Percentiles rank a stretch among this genome's conserved stretches.
phyloP scores from a whole-genome alignment of 176 grass and related monocot species.

The Cocos nucifera region DNA sequence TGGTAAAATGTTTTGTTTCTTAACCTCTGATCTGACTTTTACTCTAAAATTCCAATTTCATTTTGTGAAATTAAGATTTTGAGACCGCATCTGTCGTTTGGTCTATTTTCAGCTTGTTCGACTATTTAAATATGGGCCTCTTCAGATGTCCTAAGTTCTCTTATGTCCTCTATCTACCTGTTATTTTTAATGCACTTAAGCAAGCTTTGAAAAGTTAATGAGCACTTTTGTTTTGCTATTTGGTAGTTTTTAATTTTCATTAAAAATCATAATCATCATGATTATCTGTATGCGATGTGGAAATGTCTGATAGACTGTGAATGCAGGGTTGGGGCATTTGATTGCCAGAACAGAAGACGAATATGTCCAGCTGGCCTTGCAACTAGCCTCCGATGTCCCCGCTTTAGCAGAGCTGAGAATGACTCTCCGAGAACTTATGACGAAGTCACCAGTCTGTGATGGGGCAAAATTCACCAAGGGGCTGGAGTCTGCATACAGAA shows the following conservation, averaged over 20 bases:
- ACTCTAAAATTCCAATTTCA: not conserved
- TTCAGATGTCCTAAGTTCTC: too few species aligned
- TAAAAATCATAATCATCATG: too few species aligned
- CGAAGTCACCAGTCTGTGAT: constrained; percentile 72
- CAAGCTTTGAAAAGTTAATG: too few species aligned
- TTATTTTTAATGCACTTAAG: too few species aligned
- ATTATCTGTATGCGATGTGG: too few species aligned
- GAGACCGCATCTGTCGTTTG: too few species aligned
- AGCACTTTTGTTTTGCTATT: too few species aligned
- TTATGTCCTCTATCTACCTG: too few species aligned
- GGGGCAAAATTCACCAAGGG: constrained; percentile 59
- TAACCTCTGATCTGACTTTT: not conserved
- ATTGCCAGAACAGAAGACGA: constrained; percentile 69
- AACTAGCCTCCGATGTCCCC: constrained; percentile 69
- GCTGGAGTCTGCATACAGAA: constrained; percentile 80
- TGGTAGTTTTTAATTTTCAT: too few species aligned
- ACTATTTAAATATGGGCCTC: too few species aligned
- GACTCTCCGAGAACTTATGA: constrained; percentile 76
- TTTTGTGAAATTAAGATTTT: not conserved
- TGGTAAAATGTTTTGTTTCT: too few species aligned
- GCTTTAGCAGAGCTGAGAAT: constrained; percentile 70
- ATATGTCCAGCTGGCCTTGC: constrained; percentile 59
- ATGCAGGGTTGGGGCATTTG: constrained; percentile 45
- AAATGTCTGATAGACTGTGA: constrained; percentile 5
- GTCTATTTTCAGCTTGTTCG: too few species aligned